These are phyloP conservation scores for Candida ipomoeae DNA, from an alignment of 805 yeast species.

Conservation along the genomic window DNA sequence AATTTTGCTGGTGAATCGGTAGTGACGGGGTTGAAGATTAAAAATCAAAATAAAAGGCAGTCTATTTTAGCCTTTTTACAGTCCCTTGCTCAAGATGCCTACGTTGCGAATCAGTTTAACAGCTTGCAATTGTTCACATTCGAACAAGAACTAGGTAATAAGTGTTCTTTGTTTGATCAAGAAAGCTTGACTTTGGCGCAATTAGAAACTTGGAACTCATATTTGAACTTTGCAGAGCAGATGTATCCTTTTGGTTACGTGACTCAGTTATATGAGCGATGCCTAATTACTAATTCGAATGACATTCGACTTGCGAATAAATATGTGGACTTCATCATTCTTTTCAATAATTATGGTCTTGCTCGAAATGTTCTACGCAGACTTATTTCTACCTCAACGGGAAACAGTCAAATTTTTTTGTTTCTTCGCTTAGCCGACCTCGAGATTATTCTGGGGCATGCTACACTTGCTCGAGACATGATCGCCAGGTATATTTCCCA, in stretches of 20 bases:
- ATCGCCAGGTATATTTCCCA: slow-evolving; percentile 24
- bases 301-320: slow-evolving; percentile 49
- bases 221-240: slow-evolving; percentile 51
- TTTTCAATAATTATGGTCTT: slow-evolving; percentile 19
- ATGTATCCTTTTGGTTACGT: slow-evolving; percentile 19
- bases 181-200: slow-evolving; percentile 40
- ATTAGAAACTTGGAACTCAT: slow-evolving; percentile 54
- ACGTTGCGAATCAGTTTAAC: slow-evolving; percentile 52
- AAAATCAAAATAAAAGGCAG: slow-evolving; percentile 20
- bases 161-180: slow-evolving; percentile 34
- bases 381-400: slow-evolving; percentile 25
- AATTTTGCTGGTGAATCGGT: slow-evolving; percentile 20
- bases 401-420: slow-evolving; percentile 22
- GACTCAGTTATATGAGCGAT: slow-evolving; percentile 44
- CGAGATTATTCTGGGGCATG: slow-evolving; percentile 35
- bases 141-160: slow-evolving; percentile 38
- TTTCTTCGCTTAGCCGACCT: slow-evolving; percentile 43
- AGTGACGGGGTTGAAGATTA: slow-evolving; percentile 11
- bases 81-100: slow-evolving; percentile 49
- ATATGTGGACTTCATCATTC: slow-evolving; percentile 41
- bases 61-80: slow-evolving; percentile 35
- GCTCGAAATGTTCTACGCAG: slow-evolving; percentile 39
- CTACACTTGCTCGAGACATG: slow-evolving; percentile 35
- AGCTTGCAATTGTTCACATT: slow-evolving; percentile 46
- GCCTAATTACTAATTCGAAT: slow-evolving; percentile 42